These are phyloP conservation scores for Clavispora santaluciae DNA, from an alignment of 805 yeast species.

Conservation along the genomic window DNA sequence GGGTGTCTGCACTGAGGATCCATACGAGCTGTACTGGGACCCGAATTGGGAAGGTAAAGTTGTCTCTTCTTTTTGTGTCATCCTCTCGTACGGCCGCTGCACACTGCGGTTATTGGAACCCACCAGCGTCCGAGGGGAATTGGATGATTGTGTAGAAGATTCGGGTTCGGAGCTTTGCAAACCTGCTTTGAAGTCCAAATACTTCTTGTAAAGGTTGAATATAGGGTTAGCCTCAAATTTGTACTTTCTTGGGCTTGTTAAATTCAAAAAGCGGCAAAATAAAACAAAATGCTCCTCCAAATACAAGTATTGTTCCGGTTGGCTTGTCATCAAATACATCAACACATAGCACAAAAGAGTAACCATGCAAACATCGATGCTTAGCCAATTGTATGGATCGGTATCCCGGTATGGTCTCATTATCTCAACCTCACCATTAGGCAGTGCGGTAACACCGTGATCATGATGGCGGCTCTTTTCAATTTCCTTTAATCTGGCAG, in stretches of 20 bases:
- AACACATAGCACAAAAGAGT: slow-evolving; percentile 12
- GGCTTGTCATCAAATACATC: slow-evolving; percentile 12
- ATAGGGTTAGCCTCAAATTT: slow-evolving; percentile 13
- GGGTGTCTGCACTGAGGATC: too few relatives aligned
- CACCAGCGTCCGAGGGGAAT: not conserved
- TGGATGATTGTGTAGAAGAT: not conserved
- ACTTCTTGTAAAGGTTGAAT: slow-evolving; percentile 6
- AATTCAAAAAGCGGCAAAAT: slow-evolving; percentile 11
- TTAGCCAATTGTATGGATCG: slow-evolving; percentile 10
- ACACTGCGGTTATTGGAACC: not conserved
- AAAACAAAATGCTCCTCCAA: slow-evolving; percentile 13
- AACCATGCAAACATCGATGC: slow-evolving; percentile 14
- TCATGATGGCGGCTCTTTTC: not conserved
- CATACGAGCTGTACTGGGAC: too few relatives aligned
- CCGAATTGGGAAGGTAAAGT: too few relatives aligned
- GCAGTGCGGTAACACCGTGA: not conserved
- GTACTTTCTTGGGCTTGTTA: slow-evolving; percentile 14
- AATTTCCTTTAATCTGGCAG: slow-evolving; percentile 8
- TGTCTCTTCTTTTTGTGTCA: not conserved
- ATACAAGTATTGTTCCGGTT: slow-evolving; percentile 14
- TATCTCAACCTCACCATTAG: not conserved
- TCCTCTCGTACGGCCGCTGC: not conserved
- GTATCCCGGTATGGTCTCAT: slow-evolving; percentile 1
- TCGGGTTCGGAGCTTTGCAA: not conserved
- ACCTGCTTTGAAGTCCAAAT: slow-evolving; percentile 5